These are phyloP conservation scores for Chalaropsis thielavioides DNA, from an alignment of 2,329 filamentous ascomycete species.

Conservation along the genomic window DNA sequence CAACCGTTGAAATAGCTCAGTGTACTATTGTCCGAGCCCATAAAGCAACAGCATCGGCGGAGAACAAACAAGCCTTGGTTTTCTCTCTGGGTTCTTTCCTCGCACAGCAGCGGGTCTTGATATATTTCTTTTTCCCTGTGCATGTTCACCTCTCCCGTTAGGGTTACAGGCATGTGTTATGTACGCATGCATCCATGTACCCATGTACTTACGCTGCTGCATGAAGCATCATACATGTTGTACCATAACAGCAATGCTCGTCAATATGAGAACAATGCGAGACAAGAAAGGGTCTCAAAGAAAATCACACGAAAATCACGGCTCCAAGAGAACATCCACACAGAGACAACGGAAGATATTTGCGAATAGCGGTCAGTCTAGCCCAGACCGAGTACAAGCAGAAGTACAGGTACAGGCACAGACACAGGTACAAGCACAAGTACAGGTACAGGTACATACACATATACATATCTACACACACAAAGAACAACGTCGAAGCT, in stretches of 20 bases:
- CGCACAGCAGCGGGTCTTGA: neutral
- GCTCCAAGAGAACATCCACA: too few relatives aligned
- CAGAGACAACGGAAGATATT: neutral
- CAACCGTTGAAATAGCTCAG: neutral
- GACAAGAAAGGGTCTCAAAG: neutral
- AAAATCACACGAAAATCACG: too few relatives aligned
- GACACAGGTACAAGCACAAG: neutral
- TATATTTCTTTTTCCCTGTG: too few relatives aligned
- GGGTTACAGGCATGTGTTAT: neutral
- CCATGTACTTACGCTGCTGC: too few relatives aligned
- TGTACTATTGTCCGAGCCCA: neutral
- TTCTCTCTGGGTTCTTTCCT: neutral
- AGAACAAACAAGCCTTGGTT: neutral
- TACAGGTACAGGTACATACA: too few relatives aligned
- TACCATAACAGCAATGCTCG: neutral
- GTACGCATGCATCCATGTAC: too few relatives aligned
- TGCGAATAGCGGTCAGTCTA: neutral
- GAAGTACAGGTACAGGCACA: neutral
- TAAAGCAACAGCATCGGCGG: neutral
- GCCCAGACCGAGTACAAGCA: neutral
- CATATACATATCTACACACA: neutral
- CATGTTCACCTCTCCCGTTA: neutral
- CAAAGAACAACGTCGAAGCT: neutral
- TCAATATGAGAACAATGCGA: neutral
- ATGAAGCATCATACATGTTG: neutral